Evolutionary conservation across 192 early-diverging fungal species (phyloP).

Genomic region (Coemansia guatemalensis): DNA sequence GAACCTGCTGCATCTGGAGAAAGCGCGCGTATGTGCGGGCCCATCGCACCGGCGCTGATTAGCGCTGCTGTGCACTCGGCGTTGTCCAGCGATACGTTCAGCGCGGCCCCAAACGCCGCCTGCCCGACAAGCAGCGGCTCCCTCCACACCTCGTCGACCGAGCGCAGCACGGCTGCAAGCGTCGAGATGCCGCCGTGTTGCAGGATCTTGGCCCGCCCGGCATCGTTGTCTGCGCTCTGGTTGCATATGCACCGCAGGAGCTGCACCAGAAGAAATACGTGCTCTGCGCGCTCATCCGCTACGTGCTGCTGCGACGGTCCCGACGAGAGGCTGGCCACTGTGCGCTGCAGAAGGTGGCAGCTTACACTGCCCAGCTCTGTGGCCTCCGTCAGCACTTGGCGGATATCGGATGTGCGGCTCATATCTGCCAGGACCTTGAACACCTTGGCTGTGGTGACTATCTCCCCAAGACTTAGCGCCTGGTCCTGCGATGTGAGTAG

Average conservation of each 20-base stretch:
- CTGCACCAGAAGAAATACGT: conserved; percentile 34
- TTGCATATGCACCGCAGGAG: conserved; percentile 49
- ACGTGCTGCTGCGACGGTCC: not conserved
- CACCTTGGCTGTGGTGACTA: conserved; percentile 25
- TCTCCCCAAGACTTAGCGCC: conserved; percentile 3
- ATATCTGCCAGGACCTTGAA: conserved; percentile 43
- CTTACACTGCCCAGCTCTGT: conserved; percentile 9
- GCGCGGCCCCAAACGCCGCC: conserved; percentile 42
- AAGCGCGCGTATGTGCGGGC: conserved; percentile 19
- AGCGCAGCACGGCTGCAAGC: conserved; percentile 10
- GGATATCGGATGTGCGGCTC: conserved; percentile 15
- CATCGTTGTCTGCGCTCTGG: conserved; percentile 40
- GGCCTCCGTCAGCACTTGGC: conserved; percentile 9
- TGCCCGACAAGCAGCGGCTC: conserved; percentile 40
- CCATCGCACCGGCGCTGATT: conserved; percentile 19
- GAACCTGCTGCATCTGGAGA: not conserved
- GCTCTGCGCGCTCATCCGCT: conserved; percentile 23
- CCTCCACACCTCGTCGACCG: conserved; percentile 15
- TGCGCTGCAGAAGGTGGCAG: conserved; percentile 19
- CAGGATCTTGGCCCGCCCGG: conserved; percentile 16
- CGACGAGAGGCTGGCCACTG: not conserved
- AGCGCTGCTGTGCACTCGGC: conserved; percentile 19
- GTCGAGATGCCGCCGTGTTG: conserved; percentile 6
- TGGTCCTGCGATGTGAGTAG: conserved; percentile 2
- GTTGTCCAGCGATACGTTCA: conserved; percentile 38